Base-by-base conservation (phyloP, 495 filamentous ascomycete genomes). In the Podospora australis region DNA sequence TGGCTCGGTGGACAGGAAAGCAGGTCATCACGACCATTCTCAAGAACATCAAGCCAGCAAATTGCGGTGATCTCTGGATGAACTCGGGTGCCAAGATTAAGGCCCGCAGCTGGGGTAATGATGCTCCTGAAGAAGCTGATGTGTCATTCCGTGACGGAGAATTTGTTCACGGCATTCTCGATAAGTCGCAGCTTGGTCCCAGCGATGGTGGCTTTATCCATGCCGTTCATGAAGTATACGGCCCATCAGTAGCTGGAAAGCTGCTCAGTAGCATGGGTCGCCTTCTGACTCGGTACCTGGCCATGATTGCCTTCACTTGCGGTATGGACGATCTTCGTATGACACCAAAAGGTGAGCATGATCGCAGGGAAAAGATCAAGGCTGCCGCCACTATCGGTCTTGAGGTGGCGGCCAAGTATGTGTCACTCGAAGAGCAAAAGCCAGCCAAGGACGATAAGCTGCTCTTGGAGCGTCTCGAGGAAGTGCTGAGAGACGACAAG, bases 261-360 rank as follows among this genome's bases (percentile, higher is more conserved):
- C 70, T 96, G 1, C 78, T 99, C 38, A 89, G 88, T 70, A 82
- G 94, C 55, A 72, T 97, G 39, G 92, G 92, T 42, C 79, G 94
- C 25, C 78, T 99, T 21, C 68, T 97, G 45, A 99, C 91, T 2
- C 84, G 88, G 46, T 84, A 90, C 54, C 75, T 97, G 44, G 84
- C 89, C 62, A 95, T 96, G 84, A 75, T 90, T 22, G 94, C 88
- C 0, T 96, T 96, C 62, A 90, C 86, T 50, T 99, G 94, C 67
- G 94, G 94, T 55, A 95, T 99, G 70, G 94, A 97, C 56, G 94
- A 99, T 75, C 77, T 99, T 52, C 74, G 83, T 19, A 78, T 97
- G 42, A 99, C 92, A 2, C 72, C 78, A 7, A 73, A 88, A 49
- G 90, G 92, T 39, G 88, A 99, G 56, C 70, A 70, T 45, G 69